These are phyloP conservation scores for Boletus rubropictus DNA, from an alignment of 768 basidiomycete genomes.

Conservation along the genomic window DNA sequence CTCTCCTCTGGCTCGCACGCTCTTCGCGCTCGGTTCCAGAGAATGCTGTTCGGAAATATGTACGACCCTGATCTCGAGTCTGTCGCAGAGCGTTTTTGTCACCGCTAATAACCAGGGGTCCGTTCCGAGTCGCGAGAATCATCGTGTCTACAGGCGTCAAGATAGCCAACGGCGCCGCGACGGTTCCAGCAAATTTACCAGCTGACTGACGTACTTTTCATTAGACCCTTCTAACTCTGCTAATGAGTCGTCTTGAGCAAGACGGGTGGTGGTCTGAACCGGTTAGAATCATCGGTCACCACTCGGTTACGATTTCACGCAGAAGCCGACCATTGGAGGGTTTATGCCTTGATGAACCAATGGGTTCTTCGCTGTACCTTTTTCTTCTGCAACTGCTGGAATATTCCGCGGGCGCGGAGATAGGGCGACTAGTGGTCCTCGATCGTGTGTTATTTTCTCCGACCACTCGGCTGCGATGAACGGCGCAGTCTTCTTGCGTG, in stretches of 20 bases:
- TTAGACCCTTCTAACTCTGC: constrained; percentile 65
- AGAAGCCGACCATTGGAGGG: constrained; percentile 80
- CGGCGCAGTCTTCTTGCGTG: constrained; percentile 58
- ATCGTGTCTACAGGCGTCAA: no score
- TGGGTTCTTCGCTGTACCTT: constrained; percentile 72
- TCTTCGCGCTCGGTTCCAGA: no score
- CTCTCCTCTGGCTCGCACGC: no score
- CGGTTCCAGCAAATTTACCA: constrained; percentile 91
- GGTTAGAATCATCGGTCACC: no score
- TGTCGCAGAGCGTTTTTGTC: no score
- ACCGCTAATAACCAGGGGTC: no score
- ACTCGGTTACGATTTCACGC: constrained; percentile 16
- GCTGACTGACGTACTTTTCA: no score
- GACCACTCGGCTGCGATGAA: constrained; percentile 84
- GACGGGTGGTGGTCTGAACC: no score
- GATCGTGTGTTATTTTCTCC: constrained; percentile 84
- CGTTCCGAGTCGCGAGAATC: no score
- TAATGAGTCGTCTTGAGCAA: constrained; percentile 27
- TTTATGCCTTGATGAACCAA: constrained; percentile 89
- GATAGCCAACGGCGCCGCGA: no score
- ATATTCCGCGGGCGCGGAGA: constrained; percentile 64
- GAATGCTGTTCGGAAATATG: no score
- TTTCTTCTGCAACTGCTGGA: constrained; percentile 79
- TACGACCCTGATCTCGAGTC: no score
- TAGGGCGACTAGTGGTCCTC: constrained; percentile 67